Percentiles rank a stretch among this genome's conserved stretches.
Evolutionary conservation across 768 basidiomycete species (phyloP).

Genomic region (Lactarius akahatsu): DNA sequence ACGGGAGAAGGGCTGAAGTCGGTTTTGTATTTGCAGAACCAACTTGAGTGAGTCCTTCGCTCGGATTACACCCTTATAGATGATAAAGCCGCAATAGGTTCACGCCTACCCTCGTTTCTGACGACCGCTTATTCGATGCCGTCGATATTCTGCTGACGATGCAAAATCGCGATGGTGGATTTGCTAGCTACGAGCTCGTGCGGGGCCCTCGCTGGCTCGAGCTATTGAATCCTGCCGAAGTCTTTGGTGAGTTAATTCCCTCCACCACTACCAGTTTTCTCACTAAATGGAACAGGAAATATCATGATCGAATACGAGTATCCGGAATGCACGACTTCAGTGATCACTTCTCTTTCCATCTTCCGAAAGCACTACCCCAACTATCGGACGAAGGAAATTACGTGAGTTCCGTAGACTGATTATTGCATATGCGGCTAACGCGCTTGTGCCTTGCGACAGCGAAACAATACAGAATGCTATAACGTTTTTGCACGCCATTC

Average conservation of each 20-base stretch:
- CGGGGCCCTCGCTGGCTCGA: constrained; percentile 82
- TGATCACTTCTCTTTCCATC: constrained; percentile 83
- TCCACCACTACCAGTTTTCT: neutral
- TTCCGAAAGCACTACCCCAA: constrained; percentile 79
- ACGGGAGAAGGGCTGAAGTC: constrained; percentile 94
- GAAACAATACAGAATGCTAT: constrained; percentile 68
- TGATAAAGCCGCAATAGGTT: constrained; percentile 45
- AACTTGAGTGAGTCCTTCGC: constrained; percentile 60
- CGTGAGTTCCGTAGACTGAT: constrained; percentile 45
- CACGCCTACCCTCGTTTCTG: constrained; percentile 72
- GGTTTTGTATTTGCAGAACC: constrained; percentile 80
- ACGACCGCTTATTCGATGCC: constrained; percentile 76
- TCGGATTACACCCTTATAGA: constrained; percentile 10
- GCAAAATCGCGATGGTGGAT: constrained; percentile 88
- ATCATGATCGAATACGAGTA: constrained; percentile 97
- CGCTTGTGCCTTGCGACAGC: constrained; percentile 38
- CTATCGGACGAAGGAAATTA: constrained; percentile 76
- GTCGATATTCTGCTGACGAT: constrained; percentile 83
- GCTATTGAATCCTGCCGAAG: constrained; percentile 89
- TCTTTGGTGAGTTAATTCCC: constrained; percentile 63
- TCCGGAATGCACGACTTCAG: constrained; percentile 97
- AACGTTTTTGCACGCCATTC: constrained; percentile 73
- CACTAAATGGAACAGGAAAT: constrained; percentile 52
- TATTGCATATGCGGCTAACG: neutral
- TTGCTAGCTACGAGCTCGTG: constrained; percentile 90